Evolutionary conservation across 2,329 filamentous ascomycete species (phyloP), one percentile per base, ranked within the genome.

Genomic region (Colletotrichum sp.): DNA sequence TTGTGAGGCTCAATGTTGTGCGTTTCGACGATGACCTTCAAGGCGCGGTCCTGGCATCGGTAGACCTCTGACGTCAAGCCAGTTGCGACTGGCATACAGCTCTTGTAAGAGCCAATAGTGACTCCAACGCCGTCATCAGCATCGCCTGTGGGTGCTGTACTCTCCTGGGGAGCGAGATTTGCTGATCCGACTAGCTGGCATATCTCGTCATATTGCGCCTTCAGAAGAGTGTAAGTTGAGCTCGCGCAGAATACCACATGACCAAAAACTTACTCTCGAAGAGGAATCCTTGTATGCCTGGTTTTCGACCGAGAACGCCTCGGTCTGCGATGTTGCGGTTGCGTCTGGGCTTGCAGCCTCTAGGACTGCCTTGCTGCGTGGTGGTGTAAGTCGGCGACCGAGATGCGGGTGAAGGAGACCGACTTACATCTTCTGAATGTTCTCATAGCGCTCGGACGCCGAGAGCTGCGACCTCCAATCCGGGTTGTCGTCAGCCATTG

Each of bases 21-120:
- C 48, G 93, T 93, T 36, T 95, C 93, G 32, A 92, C 92, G 44
- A 97, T 98, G 75, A 98, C 92, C 83, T 99, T 99, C 65, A 99
- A 87, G 3, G 96, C 97, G 22, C 87, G 86, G 68, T 85, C 80
- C 26, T 83, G 85, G 55, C 92, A 92, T 80, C 93, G 93, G 86
- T 96, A 99, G 67, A 99, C 92, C 71, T 93, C 92, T 22, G 96
- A 97, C 77, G 95, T 97, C 15, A 96, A 88, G 24, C 97, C 97
- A 77, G 88, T 87, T 62, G 88, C 88, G n/a, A 93, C 81, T 78
- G 89, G 88, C 30, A 85, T 84, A 81, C 92, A 94, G 75, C 88
- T 84, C 22, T 78, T 60, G 78, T 92, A 93, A 7, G 83, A 32
- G 10, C 92, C 92, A 73, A 93, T 92, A 36, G 83, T 82, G 57